Evolutionary conservation across 805 yeast species (phyloP).

Genomic region (Nakazawaea populi): DNA sequence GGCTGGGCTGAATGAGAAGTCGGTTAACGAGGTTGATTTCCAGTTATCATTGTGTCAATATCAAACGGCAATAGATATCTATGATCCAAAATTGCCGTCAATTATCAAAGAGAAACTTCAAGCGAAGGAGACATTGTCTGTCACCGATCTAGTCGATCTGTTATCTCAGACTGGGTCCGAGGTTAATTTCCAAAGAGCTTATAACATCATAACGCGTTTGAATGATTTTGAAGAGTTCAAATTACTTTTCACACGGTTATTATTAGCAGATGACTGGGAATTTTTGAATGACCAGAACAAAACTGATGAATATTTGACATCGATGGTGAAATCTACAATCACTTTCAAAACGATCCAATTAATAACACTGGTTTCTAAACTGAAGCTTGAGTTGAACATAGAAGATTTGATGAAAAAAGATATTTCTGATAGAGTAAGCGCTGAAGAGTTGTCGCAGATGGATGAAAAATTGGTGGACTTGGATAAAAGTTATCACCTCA

Average conservation of each 20-base stretch:
- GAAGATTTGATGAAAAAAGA: conserved; percentile 14
- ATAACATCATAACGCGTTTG: conserved; percentile 38
- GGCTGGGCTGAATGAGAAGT: conserved; percentile 16
- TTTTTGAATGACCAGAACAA: conserved; percentile 29
- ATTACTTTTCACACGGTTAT: conserved; percentile 53
- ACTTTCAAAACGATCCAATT: conserved; percentile 35
- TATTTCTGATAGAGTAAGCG: conserved; percentile 7
- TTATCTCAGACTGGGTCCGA: conserved; percentile 30
- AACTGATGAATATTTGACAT: conserved; percentile 35
- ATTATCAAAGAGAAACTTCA: neutral
- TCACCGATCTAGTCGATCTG: conserved; percentile 44
- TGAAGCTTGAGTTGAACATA: conserved; percentile 20
- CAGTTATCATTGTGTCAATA: conserved; percentile 42
- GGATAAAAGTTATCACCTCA: conserved; percentile 15
- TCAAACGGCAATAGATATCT: conserved; percentile 24
- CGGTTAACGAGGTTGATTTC: conserved; percentile 41
- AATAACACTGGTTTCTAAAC: conserved; percentile 27
- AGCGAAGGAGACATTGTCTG: conserved; percentile 27
- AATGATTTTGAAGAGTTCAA: conserved; percentile 24
- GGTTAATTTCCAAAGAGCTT: conserved; percentile 36
- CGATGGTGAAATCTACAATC: conserved; percentile 33
- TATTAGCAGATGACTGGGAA: conserved; percentile 49
- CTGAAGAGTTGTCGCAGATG: conserved; percentile 10
- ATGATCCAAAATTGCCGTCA: neutral
- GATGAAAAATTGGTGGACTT: conserved; percentile 14